Evolutionary conservation across 176 grass and related monocot species (phyloP), one percentile per base, ranked within the genome.

Genomic region (Oryza meyeriana): DNA sequence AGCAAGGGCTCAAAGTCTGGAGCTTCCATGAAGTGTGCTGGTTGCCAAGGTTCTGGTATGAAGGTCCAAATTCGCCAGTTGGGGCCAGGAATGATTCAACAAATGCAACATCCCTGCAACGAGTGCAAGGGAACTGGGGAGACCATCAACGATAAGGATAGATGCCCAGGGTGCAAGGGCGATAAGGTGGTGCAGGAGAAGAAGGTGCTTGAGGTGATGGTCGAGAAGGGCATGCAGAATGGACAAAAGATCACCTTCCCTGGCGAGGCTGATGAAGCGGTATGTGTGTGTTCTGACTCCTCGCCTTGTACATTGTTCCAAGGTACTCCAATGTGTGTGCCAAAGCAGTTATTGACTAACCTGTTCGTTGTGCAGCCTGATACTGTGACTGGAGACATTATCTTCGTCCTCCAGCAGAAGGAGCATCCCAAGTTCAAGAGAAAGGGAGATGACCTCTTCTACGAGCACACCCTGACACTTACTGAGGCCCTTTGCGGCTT

Each of bases 1-100:
- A 98, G 95, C 6, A 94, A 97, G 85, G 94, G 94, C 7, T 97
- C 91, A 0, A 97, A 97, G 68, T 97, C 94, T 42, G 94, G 91
- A 20, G 88, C 86, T 72, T 94, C 94, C 0, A 88, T 83, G 32
- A 87, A 64, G 61, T 97, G 94, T 64, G 35, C 38, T 45, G 74
- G 81, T n/a, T 97, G 94, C 35, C 86, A 91, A 64, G 94, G 94
- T 16, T 82, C 91, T 27, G 94, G 94, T 18, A 84, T 81, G 22
- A 97, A 91, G 87, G 86, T 97, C 22, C 88, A 90, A 40, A 87
- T 97, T 3, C 77, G 94, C 25, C 91, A 94, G 58, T 14, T 97
- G 64, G 94, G 90, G 7, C 94, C 94, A n/a, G 77, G 81, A 36
- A 97, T 97, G 94, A 91, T 97, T 44, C 94, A 97, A 38, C 94